These are phyloP conservation scores for Colletotrichum phormii DNA, from an alignment of 2,329 filamentous ascomycete species.

Conservation along the genomic window DNA sequence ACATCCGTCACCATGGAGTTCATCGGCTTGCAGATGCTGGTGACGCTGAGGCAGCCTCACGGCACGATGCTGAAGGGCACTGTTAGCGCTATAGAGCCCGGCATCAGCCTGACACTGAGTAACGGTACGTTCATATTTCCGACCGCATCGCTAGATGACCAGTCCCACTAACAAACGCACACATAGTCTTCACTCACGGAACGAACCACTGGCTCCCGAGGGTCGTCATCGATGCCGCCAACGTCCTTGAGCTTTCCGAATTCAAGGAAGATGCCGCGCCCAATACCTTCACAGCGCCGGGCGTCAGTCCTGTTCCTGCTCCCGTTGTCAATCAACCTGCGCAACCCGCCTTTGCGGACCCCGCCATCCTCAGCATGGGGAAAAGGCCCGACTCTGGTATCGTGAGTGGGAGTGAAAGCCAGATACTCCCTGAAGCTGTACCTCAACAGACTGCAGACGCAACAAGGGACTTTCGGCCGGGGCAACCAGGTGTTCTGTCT, in stretches of 20 bases:
- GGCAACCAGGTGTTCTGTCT: constrained; percentile 39
- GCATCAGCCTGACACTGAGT: constrained; percentile 75
- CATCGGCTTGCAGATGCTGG: constrained; percentile 80
- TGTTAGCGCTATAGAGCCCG: constrained; percentile 75
- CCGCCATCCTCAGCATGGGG: constrained; percentile 81
- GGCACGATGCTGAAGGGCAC: constrained; percentile 75
- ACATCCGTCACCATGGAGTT: constrained; percentile 69
- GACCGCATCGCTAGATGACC: neutral
- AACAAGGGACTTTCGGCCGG: constrained; percentile 45
- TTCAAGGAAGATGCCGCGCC: constrained; percentile 46
- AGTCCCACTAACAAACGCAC: constrained; percentile 1
- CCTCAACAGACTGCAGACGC: constrained; percentile 46
- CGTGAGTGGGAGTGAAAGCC: constrained; percentile 37
- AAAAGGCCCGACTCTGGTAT: constrained; percentile 51
- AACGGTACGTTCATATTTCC: constrained; percentile 72
- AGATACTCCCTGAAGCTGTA: constrained; percentile 23
- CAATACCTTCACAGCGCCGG: constrained; percentile 43
- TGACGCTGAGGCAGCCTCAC: constrained; percentile 75
- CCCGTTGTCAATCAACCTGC: constrained; percentile 43
- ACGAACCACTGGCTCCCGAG: constrained; percentile 52
- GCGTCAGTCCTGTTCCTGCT: constrained; percentile 41
- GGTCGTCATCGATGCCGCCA: constrained; percentile 57
- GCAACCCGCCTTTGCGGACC: constrained; percentile 75
- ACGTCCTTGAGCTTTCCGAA: constrained; percentile 59
- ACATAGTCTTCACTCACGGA: constrained; percentile 52